Evolutionary conservation across 1,139 yeast genomes (phyloP).

Genomic region (Hansenula lynferdii): DNA sequence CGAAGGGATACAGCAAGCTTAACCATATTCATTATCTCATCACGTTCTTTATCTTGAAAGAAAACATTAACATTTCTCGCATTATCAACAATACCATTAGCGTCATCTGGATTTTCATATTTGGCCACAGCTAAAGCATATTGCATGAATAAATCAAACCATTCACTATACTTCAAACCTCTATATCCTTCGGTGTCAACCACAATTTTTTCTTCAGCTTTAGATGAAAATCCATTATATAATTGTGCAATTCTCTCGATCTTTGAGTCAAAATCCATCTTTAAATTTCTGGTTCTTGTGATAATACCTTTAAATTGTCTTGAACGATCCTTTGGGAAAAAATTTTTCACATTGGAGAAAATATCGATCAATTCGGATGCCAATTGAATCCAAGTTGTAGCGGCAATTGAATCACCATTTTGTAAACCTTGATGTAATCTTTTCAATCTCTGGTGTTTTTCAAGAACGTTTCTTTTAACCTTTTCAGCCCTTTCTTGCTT

Average conservation of each 20-base stretch:
- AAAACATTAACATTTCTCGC: constrained; percentile 79
- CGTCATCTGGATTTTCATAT: constrained; percentile 62
- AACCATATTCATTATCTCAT: constrained; percentile 55
- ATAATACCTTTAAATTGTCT: constrained; percentile 66
- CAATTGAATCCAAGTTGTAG: constrained; percentile 75
- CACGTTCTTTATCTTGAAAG: constrained; percentile 52
- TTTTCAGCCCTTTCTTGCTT: constrained; percentile 50
- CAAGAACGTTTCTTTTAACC: constrained; percentile 57
- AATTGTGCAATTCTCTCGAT: constrained; percentile 62
- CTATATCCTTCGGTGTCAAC: constrained; percentile 49
- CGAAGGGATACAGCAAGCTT: constrained; percentile 62
- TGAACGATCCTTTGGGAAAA: constrained; percentile 73
- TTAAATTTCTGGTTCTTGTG: constrained; percentile 53
- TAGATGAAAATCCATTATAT: constrained; percentile 54
- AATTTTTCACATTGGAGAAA: constrained; percentile 69
- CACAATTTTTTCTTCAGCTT: constrained; percentile 35
- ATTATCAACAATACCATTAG: constrained; percentile 63
- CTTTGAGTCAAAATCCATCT: constrained; percentile 66
- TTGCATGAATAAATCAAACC: constrained; percentile 85
- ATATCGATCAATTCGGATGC: constrained; percentile 82
- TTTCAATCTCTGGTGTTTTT: constrained; percentile 58
- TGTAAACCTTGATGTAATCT: constrained; percentile 52
- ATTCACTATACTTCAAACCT: constrained; percentile 69
- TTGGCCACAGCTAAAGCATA: constrained; percentile 63
- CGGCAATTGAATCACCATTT: constrained; percentile 55